Base-by-base conservation (phyloP, 805 yeast species). In the Saturnispora halmiae region DNA sequence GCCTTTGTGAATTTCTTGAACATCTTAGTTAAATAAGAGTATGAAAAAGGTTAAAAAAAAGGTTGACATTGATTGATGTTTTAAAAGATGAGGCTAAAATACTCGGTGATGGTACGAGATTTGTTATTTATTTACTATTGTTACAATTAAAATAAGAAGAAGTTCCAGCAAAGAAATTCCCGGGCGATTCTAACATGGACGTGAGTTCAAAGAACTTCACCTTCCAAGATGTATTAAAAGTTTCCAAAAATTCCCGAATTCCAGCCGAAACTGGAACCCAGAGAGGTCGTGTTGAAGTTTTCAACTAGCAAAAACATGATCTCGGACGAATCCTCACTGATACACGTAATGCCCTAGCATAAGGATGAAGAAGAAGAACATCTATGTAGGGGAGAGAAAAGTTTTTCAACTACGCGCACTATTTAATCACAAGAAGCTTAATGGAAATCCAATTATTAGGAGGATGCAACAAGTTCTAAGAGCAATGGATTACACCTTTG, bases 291-390 rank as follows among this genome's bases (percentile, higher is more conserved):
- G 88, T 92, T 82, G 81, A 79, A 85, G 88, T 85, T 92, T 90
- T 92, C 96, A 92, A 90, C 96, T 95, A 90, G 98, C 98, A 90
- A 90, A 90, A 85, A 92, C 97, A 90, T 95, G 94, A 88, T 87
- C 98, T 90, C 98, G 97, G 98, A 92, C 96, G 95, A 88, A 87
- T 92, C 98, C 97, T 90, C 98, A 90, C 95, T 88, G 97, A 90
- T 87, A 86, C 94, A 95, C 95, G 97, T 92, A 90, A 87, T 90
- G 95, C 97, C 97, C 98, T 82, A 82, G 98, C 97, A 90, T 86
- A 90, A 90, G 81, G 96, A 88, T 84, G 33, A 38, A 37, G 27
- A 43, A 28, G 22, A 31, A 16, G 28, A n/a, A n/a, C n/a, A n/a
- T n/a, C n/a, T n/a, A n/a, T n/a, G 24, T 51, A 6, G 11, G 10